Base-by-base conservation (phyloP, 257 asterid species). In the Phtheirospermum japonicum region DNA sequence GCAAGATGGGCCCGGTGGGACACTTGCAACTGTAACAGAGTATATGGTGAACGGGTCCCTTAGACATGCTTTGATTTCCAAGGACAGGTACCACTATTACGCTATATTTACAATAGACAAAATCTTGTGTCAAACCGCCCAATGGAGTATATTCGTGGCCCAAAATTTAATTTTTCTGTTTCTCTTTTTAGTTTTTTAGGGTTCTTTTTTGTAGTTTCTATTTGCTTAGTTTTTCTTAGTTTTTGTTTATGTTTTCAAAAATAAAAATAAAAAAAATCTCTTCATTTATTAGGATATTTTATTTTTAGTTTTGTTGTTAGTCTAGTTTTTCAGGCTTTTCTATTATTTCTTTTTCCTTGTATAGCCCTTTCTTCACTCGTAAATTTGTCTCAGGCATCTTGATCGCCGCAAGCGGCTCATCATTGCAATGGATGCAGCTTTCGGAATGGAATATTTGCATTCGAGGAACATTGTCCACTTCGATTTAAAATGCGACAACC, bases 341-440 rank as follows among this genome's bases (percentile, higher is more conserved):
- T n/a, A 30, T 49, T 31, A 37, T 34, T 52, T 7, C 43, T 7
- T 67, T 9, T 59, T 18, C 49, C 45, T 48, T 63, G 14, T 30
- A 31, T 39, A 19, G 10, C 31, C 63, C 54, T n/a, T 23, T 23
- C 26, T 52, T 68, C 67, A 67, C 50, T 14, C 53, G 71, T 59
- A 45, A n/a, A 50, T 20, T 61, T 71, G 54, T 65, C 3, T 52
- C 73, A 89, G 97, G 88, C 86, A 90, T 81, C 90, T 88, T 62
- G 96, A 91, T 78, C 94, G 94, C 34, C 96, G 95, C 73, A 91
- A 88, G 83, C 75, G 93, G 72, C 89, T 89, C 66, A 82, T 84
- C 67, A 91, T 91, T 49, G 98, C 98, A 42, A 85, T 82, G 89
- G 98, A 88, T 83, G 98, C 98, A 13, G 98, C 98, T 68, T 91